These are phyloP conservation scores for Salicornia ramosissima DNA, from an alignment of 148 eudicot species.

Conservation along the genomic window DNA sequence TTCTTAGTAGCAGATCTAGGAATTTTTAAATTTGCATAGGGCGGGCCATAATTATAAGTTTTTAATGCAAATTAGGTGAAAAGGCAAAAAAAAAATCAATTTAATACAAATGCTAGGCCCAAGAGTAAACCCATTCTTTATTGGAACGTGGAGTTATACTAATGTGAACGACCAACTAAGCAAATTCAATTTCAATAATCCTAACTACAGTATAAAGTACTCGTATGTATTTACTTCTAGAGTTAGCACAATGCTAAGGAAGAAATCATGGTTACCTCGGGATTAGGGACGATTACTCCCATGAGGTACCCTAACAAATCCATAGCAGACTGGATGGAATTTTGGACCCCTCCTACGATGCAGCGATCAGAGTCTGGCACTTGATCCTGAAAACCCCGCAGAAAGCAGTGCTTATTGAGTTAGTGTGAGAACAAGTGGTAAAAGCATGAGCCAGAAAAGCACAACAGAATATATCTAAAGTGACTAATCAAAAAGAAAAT, in stretches of 20 bases:
- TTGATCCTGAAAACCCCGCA: conserved; percentile 49
- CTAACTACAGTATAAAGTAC: no score
- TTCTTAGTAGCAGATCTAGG: no score
- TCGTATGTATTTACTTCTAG: no score
- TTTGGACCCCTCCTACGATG: conserved; percentile 88
- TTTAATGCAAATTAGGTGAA: no score
- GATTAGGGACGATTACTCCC: conserved; percentile 78
- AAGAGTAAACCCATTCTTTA: no score
- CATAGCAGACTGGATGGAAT: conserved; percentile 77
- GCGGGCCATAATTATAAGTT: no score
- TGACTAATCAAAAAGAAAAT: background rate
- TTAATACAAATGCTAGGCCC: no score
- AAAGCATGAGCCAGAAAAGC: background rate
- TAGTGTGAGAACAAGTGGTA: background rate
- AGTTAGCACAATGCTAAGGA: background rate
- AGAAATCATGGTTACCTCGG: conserved; percentile 43
- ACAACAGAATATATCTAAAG: background rate
- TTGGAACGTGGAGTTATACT: no score
- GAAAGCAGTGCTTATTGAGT: background rate
- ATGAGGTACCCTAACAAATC: conserved; percentile 75
- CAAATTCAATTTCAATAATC: no score
- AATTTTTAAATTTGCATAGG: no score
- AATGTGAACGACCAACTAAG: no score
- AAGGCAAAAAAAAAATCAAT: no score
- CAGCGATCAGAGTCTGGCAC: conserved; percentile 76